Base-by-base conservation (phyloP, 2,329 filamentous ascomycete species). In the Xylariaceae sp. region DNA sequence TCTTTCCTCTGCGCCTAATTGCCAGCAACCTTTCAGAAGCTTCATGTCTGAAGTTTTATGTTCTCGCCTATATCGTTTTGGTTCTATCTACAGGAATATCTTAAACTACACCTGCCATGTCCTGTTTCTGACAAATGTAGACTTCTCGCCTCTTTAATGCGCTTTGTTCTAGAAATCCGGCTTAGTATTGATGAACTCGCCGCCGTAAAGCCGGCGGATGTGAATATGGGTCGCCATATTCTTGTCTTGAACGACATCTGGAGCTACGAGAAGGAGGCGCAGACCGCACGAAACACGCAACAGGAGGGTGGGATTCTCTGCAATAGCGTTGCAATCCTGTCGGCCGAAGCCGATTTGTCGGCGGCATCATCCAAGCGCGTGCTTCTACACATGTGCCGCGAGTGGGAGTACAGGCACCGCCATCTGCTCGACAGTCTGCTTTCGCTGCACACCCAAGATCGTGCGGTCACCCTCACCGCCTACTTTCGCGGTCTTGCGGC, bases 181-280 rank as follows among this genome's bases (percentile, higher is more conserved):
- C 32, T 52, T 27, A 23, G 9, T 1, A 10, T 13, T 5, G 26
- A 27, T 2, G 50, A 46, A 10, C 36, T 47, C 3, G 42, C 18
- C 2, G 9, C 15, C 2, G 50, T 46, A 6, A 11, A 39, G 2
- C 42, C 41, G 2, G 35, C 35, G 16, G 42, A 52, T 11, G 24
- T 29, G 9, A 52, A 39, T 4, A 18, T 11, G 1, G 32, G 32
- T 11, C 33, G 26, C 18, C 50, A 47, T 3, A 29, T 52, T 20
- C n/a, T 11, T 9, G 36, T 46, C 10, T 18, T 46, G 10, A 47
- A 52, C 15, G 50, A 52, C 13, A 47, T 47, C 26, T 47, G 42
- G 42, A 52, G 42, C 36, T 46, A 23, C 6, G 42, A 52, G 11
- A 52, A 47, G 27, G 50, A 52, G 21, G 41, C 7, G 6, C 11